Evolutionary conservation across 768 basidiomycete genomes (phyloP), one percentile per base, ranked within the genome.

Genomic region (Tylopilus vinaceipallidus): DNA sequence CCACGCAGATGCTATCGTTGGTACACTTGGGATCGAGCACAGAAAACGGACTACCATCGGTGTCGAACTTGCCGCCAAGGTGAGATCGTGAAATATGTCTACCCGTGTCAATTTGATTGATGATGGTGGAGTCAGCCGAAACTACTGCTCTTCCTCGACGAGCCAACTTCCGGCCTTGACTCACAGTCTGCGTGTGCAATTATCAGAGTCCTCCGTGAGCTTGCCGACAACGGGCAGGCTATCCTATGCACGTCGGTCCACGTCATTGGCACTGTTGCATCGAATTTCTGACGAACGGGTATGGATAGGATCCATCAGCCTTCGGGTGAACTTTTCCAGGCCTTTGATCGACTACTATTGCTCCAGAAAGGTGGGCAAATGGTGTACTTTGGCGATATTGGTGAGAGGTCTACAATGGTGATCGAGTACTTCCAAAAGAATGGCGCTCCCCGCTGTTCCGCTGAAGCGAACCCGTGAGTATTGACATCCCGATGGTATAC

Each of bases 1-100:
- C 4, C 73, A 80, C 32, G 81, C 80, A 4, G 81, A 87, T 54
- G 84, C 82, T 5, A 75, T 82, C 60, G 79, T 87, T 11, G 82
- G 80, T n/a, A 77, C 80, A 53, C 61, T 77, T 19, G 62, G 63
- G 23, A 69, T 78, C 33, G 78, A 81, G 44, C 73, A 76, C 42
- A 70, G 72, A 34, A 83, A 83, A 61, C 76, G 81, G 4, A 71
- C 79, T 13, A 83, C 80, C 0, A 84, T 84, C 42, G 82, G 66
- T 26, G 81, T 83, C 40, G 82, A 83, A 59, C 69, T 83, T 6
- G 81, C 80, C 23, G 78, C 82, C 33, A 80, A 75, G 67, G 77
- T 44, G 61, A 65, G 50, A 58, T 9, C 16, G 1, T n/a, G 27
- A 6, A 29, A 12, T 29, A 6, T 13, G 3, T n/a, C 0, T 6